These are phyloP conservation scores for Phytopythium ostracodes DNA, from an alignment of 352 stramenopile species.

Conservation along the genomic window DNA sequence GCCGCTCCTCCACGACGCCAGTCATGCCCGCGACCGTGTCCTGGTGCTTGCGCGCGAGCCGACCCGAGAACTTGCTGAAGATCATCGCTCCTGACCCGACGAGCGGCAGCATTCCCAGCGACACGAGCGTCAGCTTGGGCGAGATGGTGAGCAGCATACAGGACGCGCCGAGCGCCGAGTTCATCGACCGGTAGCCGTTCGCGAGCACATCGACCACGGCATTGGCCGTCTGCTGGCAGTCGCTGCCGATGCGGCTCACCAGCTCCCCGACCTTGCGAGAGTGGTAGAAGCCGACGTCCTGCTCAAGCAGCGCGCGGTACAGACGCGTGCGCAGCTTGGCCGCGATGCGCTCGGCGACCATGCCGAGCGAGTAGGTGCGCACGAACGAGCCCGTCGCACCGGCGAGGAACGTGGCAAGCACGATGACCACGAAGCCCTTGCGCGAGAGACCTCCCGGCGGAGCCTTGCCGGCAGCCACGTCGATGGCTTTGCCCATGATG, in stretches of 20 bases:
- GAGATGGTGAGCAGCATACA: constrained; percentile 89
- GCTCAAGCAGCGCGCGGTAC: constrained; percentile 70
- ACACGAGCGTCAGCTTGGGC: constrained; percentile 87
- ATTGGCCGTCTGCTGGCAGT: constrained; percentile 89
- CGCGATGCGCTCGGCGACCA: constrained; percentile 84
- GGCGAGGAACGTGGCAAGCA: constrained; percentile 81
- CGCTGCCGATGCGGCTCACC: constrained; percentile 77
- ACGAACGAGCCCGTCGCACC: constrained; percentile 85
- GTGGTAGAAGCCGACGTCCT: constrained; percentile 86
- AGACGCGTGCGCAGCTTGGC: constrained; percentile 71
- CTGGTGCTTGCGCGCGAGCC: constrained; percentile 71
- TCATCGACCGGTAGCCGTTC: constrained; percentile 85
- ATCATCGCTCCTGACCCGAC: constrained; percentile 77
- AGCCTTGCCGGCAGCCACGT: constrained; percentile 75
- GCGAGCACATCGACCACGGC: constrained; percentile 84
- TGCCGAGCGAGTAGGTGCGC: constrained; percentile 85
- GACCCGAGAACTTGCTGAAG: constrained; percentile 82
- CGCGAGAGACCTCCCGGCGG: constrained; percentile 64
- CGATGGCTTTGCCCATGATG: constrained; percentile 87
- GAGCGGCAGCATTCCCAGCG: constrained; percentile 75
- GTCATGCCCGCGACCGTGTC: constrained; percentile 74
- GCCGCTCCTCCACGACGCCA: constrained; percentile 77
- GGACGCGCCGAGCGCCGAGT: constrained; percentile 85
- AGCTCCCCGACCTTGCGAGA: constrained; percentile 82
- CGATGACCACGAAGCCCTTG: constrained; percentile 84